Evolutionary conservation across 352 stramenopile species (phyloP), one percentile per base, ranked within the genome.

Genomic region (Phytophthora brassicae): DNA sequence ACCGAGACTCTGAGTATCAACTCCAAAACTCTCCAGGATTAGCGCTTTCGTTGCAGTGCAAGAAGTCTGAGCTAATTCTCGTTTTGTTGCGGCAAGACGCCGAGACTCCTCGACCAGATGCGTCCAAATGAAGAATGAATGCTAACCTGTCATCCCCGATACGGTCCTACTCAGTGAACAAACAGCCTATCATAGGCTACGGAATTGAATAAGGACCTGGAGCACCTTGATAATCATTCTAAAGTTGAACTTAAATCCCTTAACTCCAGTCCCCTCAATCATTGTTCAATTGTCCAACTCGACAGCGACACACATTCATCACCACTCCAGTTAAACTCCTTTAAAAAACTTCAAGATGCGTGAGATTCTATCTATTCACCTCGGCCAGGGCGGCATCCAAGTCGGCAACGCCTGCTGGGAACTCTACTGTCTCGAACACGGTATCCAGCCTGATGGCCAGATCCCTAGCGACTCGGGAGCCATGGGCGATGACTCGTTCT

Each of bases 341-440:
- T 49, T 19, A 22, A 29, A 48, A 50, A 49, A 29, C 38, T 4
- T 22, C 16, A 60, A 48, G 26, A 97, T 96, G 89, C 86, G 89
- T 79, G 95, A 98, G 74, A 95, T 96, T 74, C 95, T 99, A 61
- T 98, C 90, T 38, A 97, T 99, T 68, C 96, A 99, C 77, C 87
- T 99, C 56, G 94, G 94, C 67, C 94, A 98, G 70, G 95, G 84
- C 52, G 94, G 86, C 66, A 79, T 92, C 66, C 81, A 92, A 55
- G 64, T 73, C 17, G 84, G 86, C 47, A 95, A 93, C 72, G 82
- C 86, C 51, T 98, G 92, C 71, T 98, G 92, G 90, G 92, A 98
- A 66, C 84, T 97, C 31, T 95, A 90, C 77, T 95, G 86, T 64
- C 82, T 95, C 31, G 86, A 95, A 68, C 87, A 99, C 74, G 95